phyloP scores from a whole-genome alignment of 2,329 filamentous ascomycete species.

The Albifimbria verrucaria region DNA sequence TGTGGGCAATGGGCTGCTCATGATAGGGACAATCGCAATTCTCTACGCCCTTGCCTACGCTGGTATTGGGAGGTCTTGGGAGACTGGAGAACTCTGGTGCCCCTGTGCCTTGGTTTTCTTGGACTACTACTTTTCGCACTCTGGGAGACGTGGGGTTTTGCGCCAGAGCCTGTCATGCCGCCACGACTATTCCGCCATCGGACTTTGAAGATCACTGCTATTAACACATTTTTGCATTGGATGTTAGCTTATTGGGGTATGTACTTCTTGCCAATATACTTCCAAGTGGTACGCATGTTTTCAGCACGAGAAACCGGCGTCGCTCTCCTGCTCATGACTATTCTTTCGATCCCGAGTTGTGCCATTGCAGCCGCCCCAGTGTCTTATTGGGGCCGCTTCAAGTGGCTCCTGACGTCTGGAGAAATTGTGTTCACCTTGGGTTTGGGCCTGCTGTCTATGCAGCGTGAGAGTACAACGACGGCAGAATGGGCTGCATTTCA shows the following conservation, averaged over 20 bases:
- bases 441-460: not conserved
- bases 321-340: slow-evolving; percentile 1
- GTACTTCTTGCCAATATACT: slow-evolving; percentile 10
- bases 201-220: not conserved
- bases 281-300: slow-evolving; percentile 2
- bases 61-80: slow-evolving; percentile 8
- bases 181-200: not conserved
- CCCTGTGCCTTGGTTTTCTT: slow-evolving; percentile 35
- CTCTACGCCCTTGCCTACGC: slow-evolving; percentile 11
- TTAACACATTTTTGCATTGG: slow-evolving; percentile 5
- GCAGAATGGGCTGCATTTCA: not conserved
- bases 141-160: not conserved
- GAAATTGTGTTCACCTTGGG: not conserved
- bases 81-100: slow-evolving; percentile 13
- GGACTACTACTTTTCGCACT: slow-evolving; percentile 26
- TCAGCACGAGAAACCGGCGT: slow-evolving; percentile 1
- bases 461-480: not conserved
- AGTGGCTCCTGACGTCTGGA: not conserved
- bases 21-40: slow-evolving; percentile 24
- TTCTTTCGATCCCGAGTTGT: not conserved
- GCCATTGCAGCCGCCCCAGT: not conserved
- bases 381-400: not conserved
- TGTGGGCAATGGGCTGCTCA: slow-evolving; percentile 35
- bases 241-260: slow-evolving; percentile 1
- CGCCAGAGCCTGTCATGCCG: not conserved